Base-by-base conservation (phyloP, 768 basidiomycete species). In the Boletus rubescentipes region DNA sequence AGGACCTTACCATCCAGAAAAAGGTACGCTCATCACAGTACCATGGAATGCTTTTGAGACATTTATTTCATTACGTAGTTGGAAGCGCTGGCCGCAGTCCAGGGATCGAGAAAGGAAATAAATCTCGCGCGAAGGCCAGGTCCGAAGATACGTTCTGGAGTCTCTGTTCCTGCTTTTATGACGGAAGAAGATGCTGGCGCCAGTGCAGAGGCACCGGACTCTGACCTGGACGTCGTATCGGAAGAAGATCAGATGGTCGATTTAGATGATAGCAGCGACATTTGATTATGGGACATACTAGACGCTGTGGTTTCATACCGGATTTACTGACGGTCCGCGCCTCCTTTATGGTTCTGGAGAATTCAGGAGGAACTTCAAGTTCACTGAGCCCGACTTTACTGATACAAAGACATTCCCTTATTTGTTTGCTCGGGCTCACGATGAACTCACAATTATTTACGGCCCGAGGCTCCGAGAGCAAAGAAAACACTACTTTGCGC, bases 41-140 rank as follows among this genome's bases (percentile, higher is more conserved):
- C 11, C 14, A 21, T 30, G 26, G 12, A 15, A 31, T 5, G 5
- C 34, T 20, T 31, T 51, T 3, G 14, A 32, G 14, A 46, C 15
- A 2, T 44, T 53, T 0, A 54, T 39, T 34, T 34, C 26, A 7
- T 49, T 46, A 46, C 21, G 55, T 53, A 90, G 88, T 59, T 89
- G 45, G 78, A 81, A 30, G 75, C 75, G 0, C 71, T 91, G 38
- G 80, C 82, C 9, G 75, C 78, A 0, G 61, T 82, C 2, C 83
- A 82, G 30, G 65, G 70, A 5, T 75, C 75, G n/a, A 75, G 79
- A 45, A 81, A 74, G 63, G 75, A 75, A 12, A 79, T 88, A 15
- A 67, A 72, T 11, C 78, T 91, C n/a, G 81, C 80, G 14, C 84
- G 84, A 5, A 72, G 80, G 46, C 84, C 85, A 16, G 87, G 89